Base-by-base conservation (phyloP, 202 grass and related monocot species). In the Zizania palustris region DNA sequence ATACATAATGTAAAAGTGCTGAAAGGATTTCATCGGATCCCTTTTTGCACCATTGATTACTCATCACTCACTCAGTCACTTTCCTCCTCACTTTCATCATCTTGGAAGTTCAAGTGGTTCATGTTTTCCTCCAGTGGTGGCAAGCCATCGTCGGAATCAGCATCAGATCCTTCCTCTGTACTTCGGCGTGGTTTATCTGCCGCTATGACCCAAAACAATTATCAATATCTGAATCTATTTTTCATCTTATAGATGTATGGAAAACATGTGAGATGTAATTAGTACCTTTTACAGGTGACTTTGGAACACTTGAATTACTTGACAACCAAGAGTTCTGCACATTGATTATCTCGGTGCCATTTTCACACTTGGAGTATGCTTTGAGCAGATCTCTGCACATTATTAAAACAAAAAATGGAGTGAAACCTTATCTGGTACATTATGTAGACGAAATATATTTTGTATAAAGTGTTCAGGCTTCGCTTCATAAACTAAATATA, bases 271-370 rank as follows among this genome's bases (percentile, higher is more conserved):
- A 69, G 71, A 51, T 63, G 35, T 63, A 5, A 75, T 72, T 28
- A 20, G 12, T 93, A 97, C 94, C 94, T 41, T 84, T 71, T 82
- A 70, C 33, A 38, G 74, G 81, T 63, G 82, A 20, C 49, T 84
- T 93, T 21, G 76, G 72, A 70, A 84, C 72, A 82, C 89, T 84
- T 1, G 86, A 84, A 40, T 91, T 84, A 61, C 85, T 85, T 79
- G 94, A 87, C 78, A 97, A 67, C 94, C 94, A 97, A 0, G 86
- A 91, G 69, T 97, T 97, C 73, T 97, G 94, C 60, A 92, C 84
- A 66, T 76, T 79, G 51, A 97, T 97, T 38, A 97, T 91, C 75
- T 97, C 91, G 7, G 94, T 80, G 35, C 94, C 94, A 80, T 84
- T 92, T 72, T 93, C 82, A 68, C 91, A 97, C 4, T 84, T 73